phyloP scores from a whole-genome alignment of 257 asterid species.

The Solanum pinnatisectum region DNA sequence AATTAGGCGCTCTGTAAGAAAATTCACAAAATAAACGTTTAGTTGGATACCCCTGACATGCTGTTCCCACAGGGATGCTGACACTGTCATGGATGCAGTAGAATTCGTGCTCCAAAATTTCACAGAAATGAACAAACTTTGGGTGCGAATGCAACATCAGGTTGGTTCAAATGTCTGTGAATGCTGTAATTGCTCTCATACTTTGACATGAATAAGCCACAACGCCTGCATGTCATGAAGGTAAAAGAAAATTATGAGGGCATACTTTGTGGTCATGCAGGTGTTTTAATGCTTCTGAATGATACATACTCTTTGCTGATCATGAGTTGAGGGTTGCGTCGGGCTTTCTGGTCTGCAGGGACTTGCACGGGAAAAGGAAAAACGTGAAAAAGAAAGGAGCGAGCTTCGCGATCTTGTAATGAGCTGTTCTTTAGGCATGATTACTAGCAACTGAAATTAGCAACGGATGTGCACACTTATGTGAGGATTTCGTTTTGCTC shows the following conservation, averaged over 20 bases:
- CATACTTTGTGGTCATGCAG: constrained; percentile 29
- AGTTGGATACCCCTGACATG: neutral
- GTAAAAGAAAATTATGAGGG: constrained; percentile 22
- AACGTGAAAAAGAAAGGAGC: constrained; percentile 92
- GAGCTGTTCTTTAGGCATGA: neutral
- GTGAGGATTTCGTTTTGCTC: constrained; percentile 6
- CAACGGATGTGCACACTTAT: constrained; percentile 16
- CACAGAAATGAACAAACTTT: constrained; percentile 99
- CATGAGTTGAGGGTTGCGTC: constrained; percentile 30
- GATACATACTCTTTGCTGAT: constrained; percentile 29
- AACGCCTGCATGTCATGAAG: constrained; percentile 23
- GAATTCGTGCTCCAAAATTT: constrained; percentile 98
- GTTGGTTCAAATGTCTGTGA: constrained; percentile 42
- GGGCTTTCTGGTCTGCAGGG: constrained; percentile 66
- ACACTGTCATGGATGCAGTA: constrained; percentile 80
- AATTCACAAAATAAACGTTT: neutral
- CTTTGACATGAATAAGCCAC: constrained; percentile 18
- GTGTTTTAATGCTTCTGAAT: constrained; percentile 20
- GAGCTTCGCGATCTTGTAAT: constrained; percentile 99
- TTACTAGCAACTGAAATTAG: constrained; percentile 4
- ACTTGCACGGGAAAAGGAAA: constrained; percentile 89
- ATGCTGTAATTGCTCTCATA: constrained; percentile 20
- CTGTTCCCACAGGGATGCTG: constrained; percentile 65
- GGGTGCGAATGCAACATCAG: constrained; percentile 99
- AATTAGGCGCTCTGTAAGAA: neutral